Evolutionary conservation across 768 basidiomycete genomes (phyloP).

Genomic region (Leccinellum luteum): DNA sequence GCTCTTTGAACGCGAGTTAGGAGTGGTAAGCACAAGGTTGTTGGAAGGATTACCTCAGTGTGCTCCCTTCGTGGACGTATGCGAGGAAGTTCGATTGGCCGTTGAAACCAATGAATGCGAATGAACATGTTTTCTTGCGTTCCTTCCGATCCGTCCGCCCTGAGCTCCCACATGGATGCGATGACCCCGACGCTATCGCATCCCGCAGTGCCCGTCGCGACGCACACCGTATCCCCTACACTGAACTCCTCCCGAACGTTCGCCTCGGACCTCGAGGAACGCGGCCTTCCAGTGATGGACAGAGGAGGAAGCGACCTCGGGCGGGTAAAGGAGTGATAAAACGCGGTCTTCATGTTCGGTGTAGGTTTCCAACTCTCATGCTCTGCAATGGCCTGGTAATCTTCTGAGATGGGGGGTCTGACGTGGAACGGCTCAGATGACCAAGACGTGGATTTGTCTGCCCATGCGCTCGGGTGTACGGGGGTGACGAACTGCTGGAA

Average conservation of each 20-base stretch:
- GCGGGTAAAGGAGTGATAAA: constrained; percentile 31
- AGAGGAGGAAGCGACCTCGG: constrained; percentile 9
- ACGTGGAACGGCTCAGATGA: constrained; percentile 21
- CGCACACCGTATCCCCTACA: constrained; percentile 67
- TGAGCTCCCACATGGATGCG: constrained; percentile 62
- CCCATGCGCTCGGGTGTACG: constrained; percentile 23
- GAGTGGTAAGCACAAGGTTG: neutral
- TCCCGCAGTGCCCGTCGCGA: constrained; percentile 43
- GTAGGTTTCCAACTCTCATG: constrained; percentile 25
- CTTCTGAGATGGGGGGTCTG: constrained; percentile 24
- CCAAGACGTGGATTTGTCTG: constrained; percentile 30
- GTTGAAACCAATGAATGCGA: constrained; percentile 74
- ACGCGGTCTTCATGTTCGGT: constrained; percentile 22
- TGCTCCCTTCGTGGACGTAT: constrained; percentile 61
- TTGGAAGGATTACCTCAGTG: constrained; percentile 45
- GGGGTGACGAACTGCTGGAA: constrained; percentile 33
- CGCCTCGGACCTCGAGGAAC: constrained; percentile 7
- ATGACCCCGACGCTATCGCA: constrained; percentile 69
- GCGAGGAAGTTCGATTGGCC: constrained; percentile 59
- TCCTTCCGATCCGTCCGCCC: constrained; percentile 29
- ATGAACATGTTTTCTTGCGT: constrained; percentile 46
- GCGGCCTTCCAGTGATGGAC: constrained; percentile 17
- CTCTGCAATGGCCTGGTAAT: constrained; percentile 27
- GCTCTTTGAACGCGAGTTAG: constrained; percentile 43
- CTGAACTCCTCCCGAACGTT: constrained; percentile 36